phyloP scores from a whole-genome alignment of 345 rosid species.

The Salix caprea region DNA sequence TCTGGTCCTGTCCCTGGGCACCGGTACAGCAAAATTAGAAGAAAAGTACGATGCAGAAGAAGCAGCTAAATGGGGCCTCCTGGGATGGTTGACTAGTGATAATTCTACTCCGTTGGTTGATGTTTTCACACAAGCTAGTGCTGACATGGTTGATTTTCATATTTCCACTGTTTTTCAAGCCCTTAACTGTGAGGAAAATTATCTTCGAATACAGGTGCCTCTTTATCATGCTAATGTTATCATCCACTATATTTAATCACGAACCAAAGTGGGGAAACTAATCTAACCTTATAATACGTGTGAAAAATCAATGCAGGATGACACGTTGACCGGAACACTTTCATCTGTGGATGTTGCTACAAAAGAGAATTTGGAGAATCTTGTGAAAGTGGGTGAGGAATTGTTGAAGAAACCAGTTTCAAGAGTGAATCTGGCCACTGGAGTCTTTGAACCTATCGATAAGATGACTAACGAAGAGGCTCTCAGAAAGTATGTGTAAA shows the following conservation, averaged over 20 bases:
- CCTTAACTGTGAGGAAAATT: conserved; percentile 40
- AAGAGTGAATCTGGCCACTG: conserved; percentile 45
- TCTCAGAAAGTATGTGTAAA: conserved; percentile 34
- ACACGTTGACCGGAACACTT: conserved; percentile 47
- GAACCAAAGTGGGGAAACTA: too few relatives aligned
- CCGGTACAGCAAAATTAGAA: conserved; percentile 38
- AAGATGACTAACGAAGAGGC: conserved; percentile 48
- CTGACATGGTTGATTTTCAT: conserved; percentile 63
- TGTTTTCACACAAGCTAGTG: conserved; percentile 55
- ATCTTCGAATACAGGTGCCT: conserved; percentile 47
- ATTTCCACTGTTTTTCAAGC: conserved; percentile 45
- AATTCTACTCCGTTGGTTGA: conserved; percentile 52
- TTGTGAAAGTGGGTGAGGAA: conserved; percentile 45
- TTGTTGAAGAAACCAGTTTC: conserved; percentile 50
- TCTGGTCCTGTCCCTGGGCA: conserved; percentile 58
- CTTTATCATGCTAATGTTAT: not conserved
- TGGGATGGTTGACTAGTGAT: conserved; percentile 55
- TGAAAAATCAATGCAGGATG: not conserved
- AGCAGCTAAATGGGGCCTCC: conserved; percentile 58
- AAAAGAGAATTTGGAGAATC: conserved; percentile 36
- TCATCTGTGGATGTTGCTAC: conserved; percentile 53
- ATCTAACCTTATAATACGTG: not conserved
- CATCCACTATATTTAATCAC: too few relatives aligned
- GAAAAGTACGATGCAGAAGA: conserved; percentile 38
- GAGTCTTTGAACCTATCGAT: conserved; percentile 33